Evolutionary conservation across 108 stramenopile species (phyloP).

Genomic region (Craspedostauros australis): DNA sequence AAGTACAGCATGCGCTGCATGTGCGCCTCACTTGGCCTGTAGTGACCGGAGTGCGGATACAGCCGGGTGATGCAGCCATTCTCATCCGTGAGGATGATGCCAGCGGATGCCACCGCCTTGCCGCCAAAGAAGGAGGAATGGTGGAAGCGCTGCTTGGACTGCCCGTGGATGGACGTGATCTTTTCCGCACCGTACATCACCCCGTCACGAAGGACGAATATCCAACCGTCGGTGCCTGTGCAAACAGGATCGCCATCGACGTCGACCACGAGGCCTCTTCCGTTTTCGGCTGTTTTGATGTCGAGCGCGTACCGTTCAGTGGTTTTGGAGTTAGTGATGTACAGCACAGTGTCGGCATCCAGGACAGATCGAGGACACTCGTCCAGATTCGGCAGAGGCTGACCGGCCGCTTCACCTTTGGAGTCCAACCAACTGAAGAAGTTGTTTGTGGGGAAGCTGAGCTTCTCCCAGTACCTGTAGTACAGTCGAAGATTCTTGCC

Average conservation of each 20-base stretch:
- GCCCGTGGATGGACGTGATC: constrained; percentile 54
- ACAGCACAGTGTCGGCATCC: constrained; percentile 79
- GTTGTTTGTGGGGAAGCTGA: constrained; percentile 66
- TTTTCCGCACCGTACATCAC: constrained; percentile 82
- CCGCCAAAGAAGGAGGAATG: constrained; percentile 90
- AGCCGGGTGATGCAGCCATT: constrained; percentile 70
- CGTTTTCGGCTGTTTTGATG: constrained; percentile 45
- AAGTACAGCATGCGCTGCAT: constrained; percentile 83
- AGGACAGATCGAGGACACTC: constrained; percentile 70
- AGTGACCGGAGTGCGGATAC: constrained; percentile 93
- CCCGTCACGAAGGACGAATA: constrained; percentile 82
- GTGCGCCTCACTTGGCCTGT: constrained; percentile 83
- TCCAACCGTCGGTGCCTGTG: constrained; percentile 87
- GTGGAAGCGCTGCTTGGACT: constrained; percentile 80
- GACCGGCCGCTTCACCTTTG: constrained; percentile 63
- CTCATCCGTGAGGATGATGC: constrained; percentile 82
- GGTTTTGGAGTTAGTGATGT: constrained; percentile 58
- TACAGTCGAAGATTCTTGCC: constrained; percentile 88
- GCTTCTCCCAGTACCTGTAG: constrained; percentile 75
- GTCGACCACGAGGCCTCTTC: constrained; percentile 44
- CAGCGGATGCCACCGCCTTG: constrained; percentile 86
- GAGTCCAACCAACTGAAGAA: constrained; percentile 90
- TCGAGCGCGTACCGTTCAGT: constrained; percentile 52
- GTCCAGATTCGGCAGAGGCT: constrained; percentile 53
- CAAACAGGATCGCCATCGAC: constrained; percentile 44